Base-by-base conservation (phyloP, 768 basidiomycete species). In the Lactarius hatsudake region DNA sequence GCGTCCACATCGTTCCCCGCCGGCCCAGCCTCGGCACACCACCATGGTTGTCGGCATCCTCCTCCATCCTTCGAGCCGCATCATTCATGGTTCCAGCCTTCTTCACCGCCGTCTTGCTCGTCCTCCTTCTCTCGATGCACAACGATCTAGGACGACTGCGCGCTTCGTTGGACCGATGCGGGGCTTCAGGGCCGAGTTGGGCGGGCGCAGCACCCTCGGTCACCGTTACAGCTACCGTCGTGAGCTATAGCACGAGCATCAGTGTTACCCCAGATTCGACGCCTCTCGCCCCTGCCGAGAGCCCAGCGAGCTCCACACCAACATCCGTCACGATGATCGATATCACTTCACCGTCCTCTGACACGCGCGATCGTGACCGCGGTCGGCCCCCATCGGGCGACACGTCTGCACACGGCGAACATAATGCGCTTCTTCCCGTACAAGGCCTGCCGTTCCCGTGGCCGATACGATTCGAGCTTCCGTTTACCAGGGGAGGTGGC, bases 161-260 rank as follows among this genome's bases (percentile, higher is more conserved):
- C 34, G 71, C 63, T 38, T 71, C 74, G 6, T 64, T 75, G 34
- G 75, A 78, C 58, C 75, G 67, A 12, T 77, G 75, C 59, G 69
- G 71, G 18, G 34, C 70, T 17, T 38, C 54, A 18, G 63, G 73
- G n/a, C 26, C 48, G n/a, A 45, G 48, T 28, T 63, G 64, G 68
- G 61, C 56, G 8, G 54, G 34, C 51, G n/a, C 34, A 18, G 38
- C 32, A 40, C 69, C 57, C 5, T 67, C 70, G 2, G 54, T 72
- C 57, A 84, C 83, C 1, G 72, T 81, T 26, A 84, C 83, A 17
- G 76, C 79, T 7, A 82, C 80, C 1, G 71, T 80, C 20, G 57
- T 71, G 40, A 67, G 38, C 30, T 60, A 53, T 53, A 51, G n/a
- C 26, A 30, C 48, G 13, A 32, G 32, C 26, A 45, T 59, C 0